These are phyloP conservation scores for Malassezia globosa DNA, from an alignment of 1,284 basidiomycete genomes.

Conservation along the genomic window DNA sequence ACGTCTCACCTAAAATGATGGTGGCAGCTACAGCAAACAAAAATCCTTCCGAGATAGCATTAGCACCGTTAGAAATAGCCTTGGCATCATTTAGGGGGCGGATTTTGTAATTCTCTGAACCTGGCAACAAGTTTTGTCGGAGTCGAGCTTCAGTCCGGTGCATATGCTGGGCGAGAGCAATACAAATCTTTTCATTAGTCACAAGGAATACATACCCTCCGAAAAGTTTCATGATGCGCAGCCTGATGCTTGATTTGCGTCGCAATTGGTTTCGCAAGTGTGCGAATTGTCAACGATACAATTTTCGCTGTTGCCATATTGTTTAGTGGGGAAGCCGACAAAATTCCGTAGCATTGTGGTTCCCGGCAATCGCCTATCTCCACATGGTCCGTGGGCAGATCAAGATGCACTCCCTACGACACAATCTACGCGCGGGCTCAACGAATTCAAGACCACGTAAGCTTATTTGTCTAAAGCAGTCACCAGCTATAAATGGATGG, in stretches of 20 bases:
- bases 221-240: slow-evolving; percentile 36
- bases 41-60: slow-evolving; percentile 42
- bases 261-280: slow-evolving; percentile 45
- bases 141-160: slow-evolving; percentile 40
- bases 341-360: neutral
- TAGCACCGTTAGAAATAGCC: slow-evolving; percentile 35
- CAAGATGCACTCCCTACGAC: too few relatives aligned
- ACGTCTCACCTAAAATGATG: slow-evolving; percentile 41
- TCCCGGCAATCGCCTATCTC: neutral
- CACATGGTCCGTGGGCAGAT: too few relatives aligned
- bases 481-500: too few relatives aligned
- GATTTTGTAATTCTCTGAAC: slow-evolving; percentile 25
- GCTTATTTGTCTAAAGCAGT: too few relatives aligned
- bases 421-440: too few relatives aligned
- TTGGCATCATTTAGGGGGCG: slow-evolving; percentile 44
- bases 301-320: slow-evolving; percentile 43
- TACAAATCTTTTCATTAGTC: slow-evolving; percentile 24
- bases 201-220: slow-evolving; percentile 17
- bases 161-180: slow-evolving; percentile 35
- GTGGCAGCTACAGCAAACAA: slow-evolving; percentile 40
- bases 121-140: slow-evolving; percentile 31
- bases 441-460: too few relatives aligned
- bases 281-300: slow-evolving; percentile 36
- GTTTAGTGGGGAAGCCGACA: neutral
- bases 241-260: slow-evolving; percentile 41